Evolutionary conservation across 441 rosid species (phyloP), one percentile per base, ranked within the genome.

Genomic region (Melastoma candidum): DNA sequence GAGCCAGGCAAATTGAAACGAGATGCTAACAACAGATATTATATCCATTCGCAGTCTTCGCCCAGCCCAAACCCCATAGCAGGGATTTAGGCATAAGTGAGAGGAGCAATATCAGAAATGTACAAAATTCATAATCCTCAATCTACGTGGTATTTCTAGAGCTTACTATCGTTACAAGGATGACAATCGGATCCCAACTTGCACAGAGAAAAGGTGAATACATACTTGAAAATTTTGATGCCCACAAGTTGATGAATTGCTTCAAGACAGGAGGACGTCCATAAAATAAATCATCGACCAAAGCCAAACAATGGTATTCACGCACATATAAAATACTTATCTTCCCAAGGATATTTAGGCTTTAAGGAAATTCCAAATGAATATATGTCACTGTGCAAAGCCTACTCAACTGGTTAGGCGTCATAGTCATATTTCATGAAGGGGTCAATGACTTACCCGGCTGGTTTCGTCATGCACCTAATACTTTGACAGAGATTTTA

Each of bases 391-490:
- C 64, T 63, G 68, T 66, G 78, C 67, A 66, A 67, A 70, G 85
- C 80, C 87, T 94, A 83, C 77, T 77, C 71, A 78, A 72, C 74
- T 74, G 85, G 89, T 85, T 74, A 83, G 95, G 74, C 64, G 77
- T 72, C 69, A 74, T 79, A 66, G 73, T 70, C 80, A 67, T 62
- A 70, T 60, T 63, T 58, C 55, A 51, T 68, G 77, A 67, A 72
- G 83, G 76, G 55, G 74, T 81, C 77, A 71, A 70, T 73, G 77
- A 94, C 99, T 94, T 94, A 94, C 97, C 99, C 90, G 99, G 99
- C 93, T 90, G 67, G 87, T 90, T 80, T 94, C 99, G 74, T 90
- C 99, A 78, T 94, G 99, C 80, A 90, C 87, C 84, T 94, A 95
- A 87, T 90, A 94, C 75, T 87, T 87, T 10, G 78, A 69, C 48